Percentiles rank a stretch among this genome's conserved stretches.
phyloP scores from a whole-genome alignment of 345 rosid species.

The Bretschneidera sinensis region DNA sequence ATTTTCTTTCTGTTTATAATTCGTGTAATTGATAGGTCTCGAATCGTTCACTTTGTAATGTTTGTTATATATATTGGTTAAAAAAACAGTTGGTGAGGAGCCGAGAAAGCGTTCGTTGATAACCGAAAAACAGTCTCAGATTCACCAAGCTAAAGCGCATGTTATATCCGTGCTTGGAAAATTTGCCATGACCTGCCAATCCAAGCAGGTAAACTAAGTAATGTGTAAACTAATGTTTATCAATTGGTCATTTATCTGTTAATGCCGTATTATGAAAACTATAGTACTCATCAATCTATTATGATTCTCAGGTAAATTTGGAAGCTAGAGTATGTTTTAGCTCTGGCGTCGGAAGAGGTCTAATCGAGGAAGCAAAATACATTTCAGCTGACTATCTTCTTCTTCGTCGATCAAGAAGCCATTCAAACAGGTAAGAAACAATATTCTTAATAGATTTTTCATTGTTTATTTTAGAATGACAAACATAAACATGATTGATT shows the following conservation, averaged over 20 bases:
- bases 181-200: constrained; percentile 52
- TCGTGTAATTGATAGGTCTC: too few species aligned
- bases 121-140: constrained; percentile 31
- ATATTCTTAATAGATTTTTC: too few species aligned
- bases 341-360: constrained; percentile 53
- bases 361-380: constrained; percentile 67
- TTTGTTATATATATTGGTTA: too few species aligned
- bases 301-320: constrained; percentile 57
- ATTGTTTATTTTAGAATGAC: too few species aligned
- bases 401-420: constrained; percentile 50
- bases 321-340: constrained; percentile 81
- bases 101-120: constrained; percentile 40
- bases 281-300: too few species aligned
- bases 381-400: constrained; percentile 64
- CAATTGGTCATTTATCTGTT: too few species aligned
- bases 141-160: constrained; percentile 72
- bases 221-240: too few species aligned
- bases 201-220: constrained; percentile 48
- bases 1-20: too few species aligned
- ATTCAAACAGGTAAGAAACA: constrained; percentile 35
- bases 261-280: too few species aligned
- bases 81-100: constrained; percentile 40
- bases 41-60: too few species aligned
- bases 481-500: background rate
- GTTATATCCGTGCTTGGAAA: constrained; percentile 87